These are phyloP conservation scores for Hymenochaete sp. DNA, from an alignment of 1,284 basidiomycete genomes.

Conservation along the genomic window DNA sequence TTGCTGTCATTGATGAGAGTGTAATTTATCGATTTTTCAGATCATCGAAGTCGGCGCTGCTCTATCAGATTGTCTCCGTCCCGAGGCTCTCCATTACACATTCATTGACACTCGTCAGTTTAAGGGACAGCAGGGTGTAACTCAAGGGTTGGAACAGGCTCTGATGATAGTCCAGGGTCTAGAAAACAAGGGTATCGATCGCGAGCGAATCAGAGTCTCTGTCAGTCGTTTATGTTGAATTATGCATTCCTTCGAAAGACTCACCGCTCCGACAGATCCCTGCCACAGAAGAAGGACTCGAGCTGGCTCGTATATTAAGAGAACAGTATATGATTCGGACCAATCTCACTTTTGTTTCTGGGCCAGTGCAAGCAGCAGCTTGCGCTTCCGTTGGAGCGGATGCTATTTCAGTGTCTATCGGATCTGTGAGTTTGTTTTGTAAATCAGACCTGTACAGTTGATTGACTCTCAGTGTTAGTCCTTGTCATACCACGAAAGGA, in stretches of 20 bases:
- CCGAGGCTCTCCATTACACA: constrained; percentile 36
- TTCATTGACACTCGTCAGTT: constrained; percentile 37
- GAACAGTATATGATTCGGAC: constrained; percentile 34
- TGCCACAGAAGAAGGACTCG: constrained; percentile 45
- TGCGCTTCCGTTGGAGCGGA: constrained; percentile 44
- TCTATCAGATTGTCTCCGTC: constrained; percentile 34
- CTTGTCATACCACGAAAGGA: constrained; percentile 34
- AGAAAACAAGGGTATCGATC: constrained; percentile 31
- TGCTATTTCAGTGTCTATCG: constrained; percentile 41
- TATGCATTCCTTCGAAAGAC: not conserved
- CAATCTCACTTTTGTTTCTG: constrained; percentile 43
- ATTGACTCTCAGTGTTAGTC: constrained; percentile 25
- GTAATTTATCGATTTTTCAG: constrained; percentile 26
- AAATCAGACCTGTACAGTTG: not conserved
- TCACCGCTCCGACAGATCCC: constrained; percentile 36
- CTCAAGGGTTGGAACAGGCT: constrained; percentile 37
- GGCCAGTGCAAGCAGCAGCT: constrained; percentile 42
- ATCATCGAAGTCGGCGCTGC: constrained; percentile 41
- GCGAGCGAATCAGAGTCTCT: constrained; percentile 38
- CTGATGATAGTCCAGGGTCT: constrained; percentile 34
- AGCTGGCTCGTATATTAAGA: constrained; percentile 37
- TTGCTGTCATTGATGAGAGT: constrained; percentile 1
- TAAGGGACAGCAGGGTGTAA: constrained; percentile 22
- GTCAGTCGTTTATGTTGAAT: constrained; percentile 31
- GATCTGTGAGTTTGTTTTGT: constrained; percentile 32